These are phyloP conservation scores for Trichoderma koningii DNA, from an alignment of 2,329 filamentous ascomycete species.

Conservation along the genomic window DNA sequence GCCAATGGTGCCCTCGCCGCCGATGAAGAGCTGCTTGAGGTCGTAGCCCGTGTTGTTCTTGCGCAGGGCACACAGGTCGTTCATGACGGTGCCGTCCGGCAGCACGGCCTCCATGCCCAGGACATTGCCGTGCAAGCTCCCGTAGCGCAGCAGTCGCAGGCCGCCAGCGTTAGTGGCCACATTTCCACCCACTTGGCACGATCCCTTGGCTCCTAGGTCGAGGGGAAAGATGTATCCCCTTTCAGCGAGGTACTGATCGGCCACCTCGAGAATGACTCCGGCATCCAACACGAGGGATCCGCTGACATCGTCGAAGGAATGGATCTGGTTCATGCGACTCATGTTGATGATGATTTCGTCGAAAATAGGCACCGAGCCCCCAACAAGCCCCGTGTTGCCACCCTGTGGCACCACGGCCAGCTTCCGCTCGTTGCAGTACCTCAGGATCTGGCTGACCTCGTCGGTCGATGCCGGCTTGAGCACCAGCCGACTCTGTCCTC, in stretches of 20 bases:
- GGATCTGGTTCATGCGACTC: conserved; percentile 85
- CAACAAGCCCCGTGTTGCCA: conserved; percentile 94
- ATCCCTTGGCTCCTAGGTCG: conserved; percentile 96
- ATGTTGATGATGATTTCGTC: conserved; percentile 97
- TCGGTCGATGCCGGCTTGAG: conserved; percentile 82
- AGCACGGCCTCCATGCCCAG: conserved; percentile 91
- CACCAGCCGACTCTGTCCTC: conserved; percentile 83
- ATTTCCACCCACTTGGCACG: conserved; percentile 94
- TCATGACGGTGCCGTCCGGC: conserved; percentile 86
- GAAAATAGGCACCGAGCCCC: conserved; percentile 93
- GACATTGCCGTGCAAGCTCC: conserved; percentile 89
- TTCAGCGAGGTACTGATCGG: conserved; percentile 82
- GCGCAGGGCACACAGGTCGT: conserved; percentile 82
- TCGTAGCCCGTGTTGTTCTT: conserved; percentile 99
- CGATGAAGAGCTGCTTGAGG: conserved; percentile 94
- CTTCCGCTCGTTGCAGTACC: conserved; percentile 92
- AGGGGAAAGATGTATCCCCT: conserved; percentile 88
- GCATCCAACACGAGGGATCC: conserved; percentile 89
- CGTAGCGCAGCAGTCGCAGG: conserved; percentile 84
- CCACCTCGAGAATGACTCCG: conserved; percentile 85
- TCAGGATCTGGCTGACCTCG: conserved; percentile 86
- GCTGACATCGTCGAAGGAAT: conserved; percentile 89
- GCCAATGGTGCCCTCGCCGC: conserved; percentile 90
- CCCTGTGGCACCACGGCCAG: conserved; percentile 96
- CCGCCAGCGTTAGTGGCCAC: conserved; percentile 95